phyloP scores from a whole-genome alignment of 441 rosid species.

The Brassica balearica region DNA sequence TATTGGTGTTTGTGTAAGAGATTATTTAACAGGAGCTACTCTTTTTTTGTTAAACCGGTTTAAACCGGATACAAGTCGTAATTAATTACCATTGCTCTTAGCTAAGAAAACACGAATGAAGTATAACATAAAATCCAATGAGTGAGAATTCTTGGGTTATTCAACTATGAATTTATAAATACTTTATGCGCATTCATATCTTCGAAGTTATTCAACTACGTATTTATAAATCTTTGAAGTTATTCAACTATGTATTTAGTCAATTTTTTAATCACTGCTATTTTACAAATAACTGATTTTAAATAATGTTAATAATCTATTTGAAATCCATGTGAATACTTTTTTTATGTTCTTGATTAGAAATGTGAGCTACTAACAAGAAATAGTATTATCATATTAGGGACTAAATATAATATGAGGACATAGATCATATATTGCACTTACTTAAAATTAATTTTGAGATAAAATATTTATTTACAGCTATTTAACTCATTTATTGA shows the following conservation, averaged over 20 bases:
- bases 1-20: conserved; percentile 10
- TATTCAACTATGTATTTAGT: conserved; percentile 3
- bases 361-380: background rate
- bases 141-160: conserved; percentile 2
- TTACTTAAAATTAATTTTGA: background rate
- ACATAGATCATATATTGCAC: background rate
- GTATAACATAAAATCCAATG: background rate
- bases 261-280: background rate
- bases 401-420: background rate
- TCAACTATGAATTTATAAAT: background rate
- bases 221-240: background rate
- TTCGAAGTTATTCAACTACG: conserved; percentile 5
- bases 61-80: background rate
- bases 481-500: background rate
- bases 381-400: background rate
- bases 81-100: background rate
- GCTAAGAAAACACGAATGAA: background rate
- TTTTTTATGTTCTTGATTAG: background rate
- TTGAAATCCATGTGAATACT: background rate
- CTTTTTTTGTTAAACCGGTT: background rate
- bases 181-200: background rate
- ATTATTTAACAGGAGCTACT: background rate
- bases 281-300: background rate
- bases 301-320: background rate
- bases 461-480: background rate